A percentile compares a stretch with the other conserved stretches of the same genome.
Evolutionary conservation across 2,329 filamentous ascomycete species (phyloP).

Genomic region (Colletotrichum karsti): DNA sequence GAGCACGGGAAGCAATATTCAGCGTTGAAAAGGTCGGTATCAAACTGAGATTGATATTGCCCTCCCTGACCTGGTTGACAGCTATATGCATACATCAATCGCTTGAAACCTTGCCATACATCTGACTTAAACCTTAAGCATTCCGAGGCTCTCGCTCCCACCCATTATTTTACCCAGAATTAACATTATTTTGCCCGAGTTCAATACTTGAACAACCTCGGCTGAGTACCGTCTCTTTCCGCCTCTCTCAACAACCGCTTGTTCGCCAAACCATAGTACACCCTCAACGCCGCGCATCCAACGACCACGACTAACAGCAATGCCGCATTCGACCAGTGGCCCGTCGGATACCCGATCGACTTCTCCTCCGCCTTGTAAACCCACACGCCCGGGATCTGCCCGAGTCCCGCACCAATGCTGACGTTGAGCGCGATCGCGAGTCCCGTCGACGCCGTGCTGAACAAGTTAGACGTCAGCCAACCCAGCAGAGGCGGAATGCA

Average conservation of each 20-base stretch:
- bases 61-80: background rate
- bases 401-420: slow-evolving; percentile 70
- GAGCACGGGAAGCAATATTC: background rate
- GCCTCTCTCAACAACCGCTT: slow-evolving; percentile 41
- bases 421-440: slow-evolving; percentile 78
- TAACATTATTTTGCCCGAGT: background rate
- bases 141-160: too few species aligned
- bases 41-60: background rate
- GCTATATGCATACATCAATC: too few species aligned
- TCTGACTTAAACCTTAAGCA: background rate
- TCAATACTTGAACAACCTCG: slow-evolving; percentile 51
- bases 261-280: slow-evolving; percentile 64
- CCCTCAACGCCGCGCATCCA: slow-evolving; percentile 61
- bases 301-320: slow-evolving; percentile 66
- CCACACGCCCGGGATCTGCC: slow-evolving; percentile 78
- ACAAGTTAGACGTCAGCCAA: slow-evolving; percentile 76
- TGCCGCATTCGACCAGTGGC: slow-evolving; percentile 73
- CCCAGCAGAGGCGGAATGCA: slow-evolving; percentile 75
- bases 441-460: slow-evolving; percentile 70
- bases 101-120: background rate
- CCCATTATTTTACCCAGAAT: too few species aligned
- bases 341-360: slow-evolving; percentile 70
- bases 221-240: slow-evolving; percentile 39
- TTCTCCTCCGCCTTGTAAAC: slow-evolving; percentile 74
- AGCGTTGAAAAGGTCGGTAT: too few species aligned